Percentiles rank a stretch among this genome's conserved stretches.
These are phyloP conservation scores for Parmelia sp. DNA, from an alignment of 495 filamentous ascomycete genomes.

Conservation along the genomic window DNA sequence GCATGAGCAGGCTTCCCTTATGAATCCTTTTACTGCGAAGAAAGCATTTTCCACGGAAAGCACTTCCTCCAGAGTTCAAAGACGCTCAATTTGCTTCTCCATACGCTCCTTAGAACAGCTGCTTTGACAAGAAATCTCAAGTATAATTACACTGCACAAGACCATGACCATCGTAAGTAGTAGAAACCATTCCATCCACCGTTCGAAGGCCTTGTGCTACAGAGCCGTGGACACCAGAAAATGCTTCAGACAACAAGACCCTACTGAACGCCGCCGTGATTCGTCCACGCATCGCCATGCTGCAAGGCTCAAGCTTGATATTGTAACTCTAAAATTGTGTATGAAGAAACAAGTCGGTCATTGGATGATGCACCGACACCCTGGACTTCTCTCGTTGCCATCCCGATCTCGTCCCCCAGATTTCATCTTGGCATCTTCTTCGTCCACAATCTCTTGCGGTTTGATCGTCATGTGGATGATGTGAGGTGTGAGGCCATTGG, in stretches of 20 bases:
- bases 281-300: background rate
- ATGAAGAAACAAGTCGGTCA: background rate
- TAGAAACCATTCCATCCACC: background rate
- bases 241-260: background rate
- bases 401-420: conserved; percentile 52
- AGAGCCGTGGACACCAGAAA: background rate
- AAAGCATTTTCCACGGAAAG: background rate
- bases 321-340: background rate
- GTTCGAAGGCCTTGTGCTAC: background rate
- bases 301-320: background rate
- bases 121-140: background rate
- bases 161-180: background rate
- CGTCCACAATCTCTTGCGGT: conserved; percentile 81
- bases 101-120: background rate
- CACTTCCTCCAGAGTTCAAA: background rate
- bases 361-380: conserved; percentile 70
- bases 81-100: background rate
- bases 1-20: background rate
- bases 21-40: background rate
- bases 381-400: conserved; percentile 55
- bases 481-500: conserved; percentile 57
- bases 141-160: background rate
- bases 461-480: conserved; percentile 92
- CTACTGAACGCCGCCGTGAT: conserved; percentile 5
- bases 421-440: conserved; percentile 81